These are phyloP conservation scores for Clavulina sp. DNA, from an alignment of 768 basidiomycete genomes.

Conservation along the genomic window DNA sequence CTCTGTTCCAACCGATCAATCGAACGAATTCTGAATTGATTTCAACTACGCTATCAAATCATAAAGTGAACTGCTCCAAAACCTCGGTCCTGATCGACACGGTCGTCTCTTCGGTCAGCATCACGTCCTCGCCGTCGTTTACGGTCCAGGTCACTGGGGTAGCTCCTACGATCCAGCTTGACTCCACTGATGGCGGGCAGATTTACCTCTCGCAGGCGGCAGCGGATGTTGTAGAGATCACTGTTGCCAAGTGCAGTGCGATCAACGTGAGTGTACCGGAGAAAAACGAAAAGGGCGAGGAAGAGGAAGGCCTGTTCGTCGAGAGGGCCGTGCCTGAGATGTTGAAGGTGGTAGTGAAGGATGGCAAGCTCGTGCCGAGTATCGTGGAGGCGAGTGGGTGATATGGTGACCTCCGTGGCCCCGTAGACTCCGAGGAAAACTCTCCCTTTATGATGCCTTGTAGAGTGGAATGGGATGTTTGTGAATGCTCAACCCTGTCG, in stretches of 20 bases:
- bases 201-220: conserved; percentile 80
- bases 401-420: too few relatives aligned
- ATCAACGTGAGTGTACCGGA: conserved; percentile 84
- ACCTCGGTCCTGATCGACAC: conserved; percentile 79
- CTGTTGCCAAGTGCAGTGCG: conserved; percentile 82
- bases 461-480: too few relatives aligned
- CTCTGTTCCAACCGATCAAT: conserved; percentile 13
- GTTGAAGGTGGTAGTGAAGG: conserved; percentile 66
- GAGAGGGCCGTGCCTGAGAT: conserved; percentile 91
- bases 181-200: conserved; percentile 88
- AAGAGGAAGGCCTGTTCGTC: conserved; percentile 82
- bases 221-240: conserved; percentile 67
- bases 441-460: too few relatives aligned
- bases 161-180: conserved; percentile 84
- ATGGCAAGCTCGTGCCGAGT: conserved; percentile 72
- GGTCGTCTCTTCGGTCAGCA: conserved; percentile 75
- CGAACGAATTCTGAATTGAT: background rate
- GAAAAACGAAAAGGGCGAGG: conserved; percentile 63
- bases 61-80: conserved; percentile 69
- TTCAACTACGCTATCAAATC: background rate
- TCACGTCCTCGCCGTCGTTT: conserved; percentile 89
- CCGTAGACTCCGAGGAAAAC: too few relatives aligned
- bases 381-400: too few relatives aligned
- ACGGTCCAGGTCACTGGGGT: conserved; percentile 76
- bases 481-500: too few relatives aligned